Base-by-base conservation (phyloP, 2,329 filamentous ascomycete species). In the Monosporascus cannonballus region DNA sequence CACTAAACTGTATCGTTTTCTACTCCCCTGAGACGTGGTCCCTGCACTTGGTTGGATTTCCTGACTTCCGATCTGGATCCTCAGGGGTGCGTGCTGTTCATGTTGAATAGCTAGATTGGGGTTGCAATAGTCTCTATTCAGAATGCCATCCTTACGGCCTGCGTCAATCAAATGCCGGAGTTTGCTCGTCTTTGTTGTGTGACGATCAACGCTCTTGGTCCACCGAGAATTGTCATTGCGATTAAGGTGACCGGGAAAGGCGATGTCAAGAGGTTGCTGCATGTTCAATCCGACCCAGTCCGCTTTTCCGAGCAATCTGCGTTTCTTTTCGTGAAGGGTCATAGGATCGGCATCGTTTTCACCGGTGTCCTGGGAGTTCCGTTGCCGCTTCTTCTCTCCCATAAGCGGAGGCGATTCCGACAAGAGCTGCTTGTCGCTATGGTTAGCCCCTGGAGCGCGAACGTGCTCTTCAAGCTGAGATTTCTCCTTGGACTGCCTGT, bases 241-340 rank as follows among this genome's bases (percentile, higher is more conserved):
- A 49, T 60, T 61, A 17, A 51, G 50, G 49, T 61, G 59, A 18
- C 58, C 57, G 3, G 64, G 57, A 47, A 67, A 68, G 11, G 56
- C 51, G 50, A 70, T 59, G 3, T 65, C 55, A 36, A 70, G 61
- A 6, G 68, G 67, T 39, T 68, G 64, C 51, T 70, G 68, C 37
- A 69, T 51, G 8, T 54, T 53, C 27, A 69, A 53, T 4, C 69
- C 69, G 24, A 63, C 66, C 69, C 69, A 72, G 47, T 72, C 69
- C 14, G 61, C 44, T 49, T 62, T 66, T 8, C 59, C 58, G 6
- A 72, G 61, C 18, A 71, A 57, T 24, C 57, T 63, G 47, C 54
- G 64, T 48, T 62, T 63, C 48, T 68, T 67, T 11, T 65, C 62
- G 4, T 51, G 54, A 49, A 59, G 50, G 7, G 47, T 47, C 30